A percentile compares a stretch with the other conserved stretches of the same genome.
Conservation (phyloP, 148 eudicot genomes). For the Cornus kousa region DNA sequence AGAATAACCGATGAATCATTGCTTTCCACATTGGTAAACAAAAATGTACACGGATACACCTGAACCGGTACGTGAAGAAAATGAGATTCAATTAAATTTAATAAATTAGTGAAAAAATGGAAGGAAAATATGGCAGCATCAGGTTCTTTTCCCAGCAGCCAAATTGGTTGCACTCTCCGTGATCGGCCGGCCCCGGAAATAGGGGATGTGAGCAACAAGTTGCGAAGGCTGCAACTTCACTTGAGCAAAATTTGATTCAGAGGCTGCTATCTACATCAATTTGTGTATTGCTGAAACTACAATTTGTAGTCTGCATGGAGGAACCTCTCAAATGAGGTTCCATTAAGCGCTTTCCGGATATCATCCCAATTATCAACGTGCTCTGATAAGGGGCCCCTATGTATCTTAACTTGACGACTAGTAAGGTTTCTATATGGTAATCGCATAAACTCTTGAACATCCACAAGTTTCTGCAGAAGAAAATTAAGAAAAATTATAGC, state of each 20-base stretch:
- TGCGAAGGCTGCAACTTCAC: not conserved
- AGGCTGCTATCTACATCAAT: slow-evolving; percentile 12
- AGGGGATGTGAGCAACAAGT: too few relatives aligned
- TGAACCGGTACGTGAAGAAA: too few relatives aligned
- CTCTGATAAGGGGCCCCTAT: slow-evolving; percentile 39
- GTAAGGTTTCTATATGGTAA: slow-evolving; percentile 51
- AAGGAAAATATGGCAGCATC: not conserved
- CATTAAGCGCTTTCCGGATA: slow-evolving; percentile 41
- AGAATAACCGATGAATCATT: too few relatives aligned
- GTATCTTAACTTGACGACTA: slow-evolving; percentile 72
- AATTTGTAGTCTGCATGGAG: slow-evolving; percentile 40
- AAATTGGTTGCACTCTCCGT: not conserved
- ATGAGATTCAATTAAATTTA: not conserved
- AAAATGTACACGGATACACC: too few relatives aligned
- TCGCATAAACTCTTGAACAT: slow-evolving; percentile 57
- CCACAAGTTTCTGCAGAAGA: slow-evolving; percentile 49
- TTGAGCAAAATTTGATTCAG: slow-evolving; percentile 7
- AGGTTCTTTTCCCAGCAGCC: not conserved
- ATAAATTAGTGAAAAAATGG: not conserved
- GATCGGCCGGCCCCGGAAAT: too few relatives aligned
- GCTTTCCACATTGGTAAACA: too few relatives aligned
- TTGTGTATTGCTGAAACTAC: slow-evolving; percentile 5
- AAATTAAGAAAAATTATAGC: not conserved
- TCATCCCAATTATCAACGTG: slow-evolving; percentile 65
- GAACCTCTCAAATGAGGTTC: slow-evolving; percentile 51